Base-by-base conservation (phyloP, 352 stramenopile species). In the Phytophthora parvispora region DNA sequence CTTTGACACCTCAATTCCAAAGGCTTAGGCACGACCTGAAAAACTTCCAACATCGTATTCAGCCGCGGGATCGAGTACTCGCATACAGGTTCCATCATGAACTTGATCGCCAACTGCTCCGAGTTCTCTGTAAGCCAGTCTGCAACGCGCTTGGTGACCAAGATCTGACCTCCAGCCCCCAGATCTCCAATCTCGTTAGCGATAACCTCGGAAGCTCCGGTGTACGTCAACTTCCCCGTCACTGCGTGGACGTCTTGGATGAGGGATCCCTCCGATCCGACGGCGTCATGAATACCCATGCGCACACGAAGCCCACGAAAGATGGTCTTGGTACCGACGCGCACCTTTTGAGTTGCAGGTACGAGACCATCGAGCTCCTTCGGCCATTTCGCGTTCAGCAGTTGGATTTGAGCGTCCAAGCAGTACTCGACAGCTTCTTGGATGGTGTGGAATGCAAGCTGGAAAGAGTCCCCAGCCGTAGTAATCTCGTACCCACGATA, bases 401-500 rank as follows among this genome's bases (percentile, higher is more conserved):
- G 53, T 16, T 77, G 67, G 15, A 85, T 45, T 54, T 90, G 82
- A 12, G 74, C 72, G 29, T 81, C 69, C 15, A 89, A 48, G 64
- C 80, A 87, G 38, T 89, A 88, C 36, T 75, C 75, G 4, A 80
- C 67, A 0, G 84, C 84, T 31, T 92, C 84, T 22, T 57, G 59
- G 27, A 89, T 83, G 13, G 71, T 84, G 47, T 86, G 84, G 20
- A 92, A 92, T 0, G 78, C 81, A 3, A 92, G 48, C 50, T 91
- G 84, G 45, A 92, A 92, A 1, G 84, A 73, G 48, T 92, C 84
- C 16, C 84, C 84, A 0, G 67, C 74, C 0, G 84, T 93, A 24
- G 84, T 90, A 63, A 93, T 88, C 54, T 93, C 85, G 52, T 93
- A 93, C 0, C 84, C 84, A 22, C 74, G 74, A 54, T 89, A 73